Evolutionary conservation across 2,329 filamentous ascomycete species (phyloP), one percentile per base, ranked within the genome.

Genomic region (Alternaria angustiovoidea): DNA sequence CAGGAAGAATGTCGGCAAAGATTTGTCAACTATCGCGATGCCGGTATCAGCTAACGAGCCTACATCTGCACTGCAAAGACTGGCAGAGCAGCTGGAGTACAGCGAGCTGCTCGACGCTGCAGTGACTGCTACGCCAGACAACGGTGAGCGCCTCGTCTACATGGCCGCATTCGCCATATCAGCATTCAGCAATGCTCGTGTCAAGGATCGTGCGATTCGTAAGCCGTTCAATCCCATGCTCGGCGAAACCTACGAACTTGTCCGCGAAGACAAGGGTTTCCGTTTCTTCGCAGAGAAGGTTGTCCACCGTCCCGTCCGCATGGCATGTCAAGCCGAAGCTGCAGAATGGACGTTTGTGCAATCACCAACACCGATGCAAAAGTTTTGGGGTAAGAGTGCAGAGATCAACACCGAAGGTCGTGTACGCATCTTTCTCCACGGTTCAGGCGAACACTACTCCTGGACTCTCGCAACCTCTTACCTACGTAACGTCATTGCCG

Each of bases 191-290:
- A 90, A 87, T 71, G 87, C 86, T 46, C 89, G 95, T 30, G 89
- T 93, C 63, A 96, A 93, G 74, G 95, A 99, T 78, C 91, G 95
- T 41, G 90, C 94, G 3, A 92, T 96, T 61, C 91, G 95, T 66
- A 99, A 99, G 76, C 95, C 95, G 0, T 99, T 98, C 81, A 99
- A 97, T 71, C 95, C 95, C 3, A 90, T 99, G 82, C 87, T 99
- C 0, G 95, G 95, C 49, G 95, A 99, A 80, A 99, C 95, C 0
- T 99, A 88, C 77, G 95, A 99, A 79, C 87, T 99, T 36, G 87
- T 99, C 32, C 89, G 94, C 43, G 90, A 94, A 65, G 93, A 96
- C 67, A 87, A 89, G 57, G 93, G 93, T 1, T 96, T 96, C 80
- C 89, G 95, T 42, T 89, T 98, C 67, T 82, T 99, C n/a, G 92